A percentile compares a stretch with the other conserved stretches of the same genome.
phyloP scores from a whole-genome alignment of 2,329 filamentous ascomycete species.

The Hymenoscyphus salicellus region DNA sequence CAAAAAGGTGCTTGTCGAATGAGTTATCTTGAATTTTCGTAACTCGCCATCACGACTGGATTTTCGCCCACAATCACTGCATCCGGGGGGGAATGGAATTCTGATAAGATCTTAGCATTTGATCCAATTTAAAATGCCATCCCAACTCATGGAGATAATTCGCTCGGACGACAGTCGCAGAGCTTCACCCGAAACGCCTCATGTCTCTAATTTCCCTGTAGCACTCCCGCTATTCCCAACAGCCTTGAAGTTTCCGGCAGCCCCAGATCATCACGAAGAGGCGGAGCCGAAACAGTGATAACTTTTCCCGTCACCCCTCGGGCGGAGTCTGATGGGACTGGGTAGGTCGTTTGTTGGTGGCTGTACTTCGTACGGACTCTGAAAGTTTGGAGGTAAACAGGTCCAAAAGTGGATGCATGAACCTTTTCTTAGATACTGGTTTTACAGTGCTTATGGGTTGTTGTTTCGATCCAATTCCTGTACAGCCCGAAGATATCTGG shows the following conservation, averaged over 20 bases:
- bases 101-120: background rate
- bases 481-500: too few relatives aligned
- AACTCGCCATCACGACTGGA: background rate
- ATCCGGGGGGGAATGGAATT: too few relatives aligned
- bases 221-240: background rate
- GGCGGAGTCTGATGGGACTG: too few relatives aligned
- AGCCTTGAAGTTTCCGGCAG: background rate
- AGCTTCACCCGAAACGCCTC: constrained; percentile 9
- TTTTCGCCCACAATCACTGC: background rate
- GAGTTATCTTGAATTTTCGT: background rate
- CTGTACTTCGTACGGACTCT: too few relatives aligned
- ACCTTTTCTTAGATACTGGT: too few relatives aligned
- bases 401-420: too few relatives aligned
- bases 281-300: background rate
- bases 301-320: background rate
- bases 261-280: background rate
- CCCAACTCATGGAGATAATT: background rate
- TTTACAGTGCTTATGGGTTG: too few relatives aligned
- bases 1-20: background rate
- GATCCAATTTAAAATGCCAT: background rate
- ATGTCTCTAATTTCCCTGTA: constrained; percentile 3
- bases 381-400: too few relatives aligned
- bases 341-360: too few relatives aligned
- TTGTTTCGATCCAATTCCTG: too few relatives aligned
- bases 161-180: constrained; percentile 4